phyloP scores from a whole-genome alignment of 2,329 filamentous ascomycete species.

The Arachnomyces sp. region DNA sequence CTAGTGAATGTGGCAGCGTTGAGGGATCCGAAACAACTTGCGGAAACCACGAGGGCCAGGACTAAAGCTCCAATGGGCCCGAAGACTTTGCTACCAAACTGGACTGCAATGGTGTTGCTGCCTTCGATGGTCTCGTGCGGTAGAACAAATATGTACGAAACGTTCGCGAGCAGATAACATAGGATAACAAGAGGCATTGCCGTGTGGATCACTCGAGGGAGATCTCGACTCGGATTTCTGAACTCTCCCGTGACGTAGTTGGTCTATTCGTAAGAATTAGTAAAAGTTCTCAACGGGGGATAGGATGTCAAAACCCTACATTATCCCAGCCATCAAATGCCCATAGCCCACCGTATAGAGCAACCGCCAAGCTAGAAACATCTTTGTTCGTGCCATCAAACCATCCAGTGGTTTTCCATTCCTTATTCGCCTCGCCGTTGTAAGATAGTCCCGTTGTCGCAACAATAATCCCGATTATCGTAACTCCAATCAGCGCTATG shows the following conservation, averaged over 20 bases:
- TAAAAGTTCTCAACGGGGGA: constrained; percentile 5
- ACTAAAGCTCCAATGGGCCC: constrained; percentile 73
- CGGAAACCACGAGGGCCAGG: constrained; percentile 79
- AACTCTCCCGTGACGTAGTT: constrained; percentile 98
- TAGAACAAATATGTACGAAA: constrained; percentile 90
- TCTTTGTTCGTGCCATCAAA: constrained; percentile 77
- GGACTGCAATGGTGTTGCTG: constrained; percentile 90
- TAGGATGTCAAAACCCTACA: constrained; percentile 45
- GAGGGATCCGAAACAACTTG: constrained; percentile 86
- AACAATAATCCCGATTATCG: constrained; percentile 80
- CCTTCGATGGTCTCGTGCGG: constrained; percentile 71
- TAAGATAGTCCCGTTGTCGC: constrained; percentile 76
- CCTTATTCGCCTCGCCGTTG: constrained; percentile 63
- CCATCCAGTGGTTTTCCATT: constrained; percentile 85
- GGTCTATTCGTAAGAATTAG: constrained; percentile 48
- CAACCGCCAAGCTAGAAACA: constrained; percentile 82
- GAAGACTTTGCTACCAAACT: constrained; percentile 85
- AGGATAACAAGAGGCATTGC: constrained; percentile 91
- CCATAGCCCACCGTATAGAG: constrained; percentile 91
- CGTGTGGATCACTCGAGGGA: constrained; percentile 91
- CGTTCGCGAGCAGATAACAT: constrained; percentile 81
- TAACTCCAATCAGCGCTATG: constrained; percentile 75
- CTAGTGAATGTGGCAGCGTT: constrained; percentile 93
- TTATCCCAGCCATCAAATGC: constrained; percentile 99
- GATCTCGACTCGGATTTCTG: constrained; percentile 77